phyloP scores from a whole-genome alignment of 345 rosid genomes.

The Gossypium mustelinum region DNA sequence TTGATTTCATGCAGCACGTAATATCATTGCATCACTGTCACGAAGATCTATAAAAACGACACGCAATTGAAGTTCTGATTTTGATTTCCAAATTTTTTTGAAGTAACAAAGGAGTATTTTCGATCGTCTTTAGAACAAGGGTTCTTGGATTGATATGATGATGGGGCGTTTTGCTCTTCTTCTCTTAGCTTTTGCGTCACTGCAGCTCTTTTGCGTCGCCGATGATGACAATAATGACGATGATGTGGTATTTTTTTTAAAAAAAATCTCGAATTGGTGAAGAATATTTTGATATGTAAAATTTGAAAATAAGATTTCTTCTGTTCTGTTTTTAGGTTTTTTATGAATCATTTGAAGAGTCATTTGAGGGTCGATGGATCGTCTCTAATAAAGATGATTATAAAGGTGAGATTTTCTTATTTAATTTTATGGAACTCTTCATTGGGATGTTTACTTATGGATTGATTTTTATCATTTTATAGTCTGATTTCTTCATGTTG shows the following conservation, averaged over 20 bases:
- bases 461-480: neutral
- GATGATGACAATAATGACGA: constrained; percentile 25
- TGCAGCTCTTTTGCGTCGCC: constrained; percentile 44
- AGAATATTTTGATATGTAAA: neutral
- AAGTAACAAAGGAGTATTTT: neutral
- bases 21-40: constrained; percentile 24
- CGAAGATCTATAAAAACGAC: constrained; percentile 22
- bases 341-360: constrained; percentile 70
- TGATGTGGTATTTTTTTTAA: constrained; percentile 33
- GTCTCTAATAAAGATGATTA: constrained; percentile 64
- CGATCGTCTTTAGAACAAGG: neutral
- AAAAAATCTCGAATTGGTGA: neutral
- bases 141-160: constrained; percentile 5
- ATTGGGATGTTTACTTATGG: neutral
- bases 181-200: constrained; percentile 41
- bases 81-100: neutral
- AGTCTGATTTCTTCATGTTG: neutral
- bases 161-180: constrained; percentile 47
- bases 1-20: constrained; percentile 18
- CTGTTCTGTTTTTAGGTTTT: constrained; percentile 41
- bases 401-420: constrained; percentile 32
- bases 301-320: neutral
- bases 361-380: constrained; percentile 77
- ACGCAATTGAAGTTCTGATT: neutral
- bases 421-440: neutral